Conservation (phyloP, 768 basidiomycete species). For the Leucosporidium yakuticum region DNA sequence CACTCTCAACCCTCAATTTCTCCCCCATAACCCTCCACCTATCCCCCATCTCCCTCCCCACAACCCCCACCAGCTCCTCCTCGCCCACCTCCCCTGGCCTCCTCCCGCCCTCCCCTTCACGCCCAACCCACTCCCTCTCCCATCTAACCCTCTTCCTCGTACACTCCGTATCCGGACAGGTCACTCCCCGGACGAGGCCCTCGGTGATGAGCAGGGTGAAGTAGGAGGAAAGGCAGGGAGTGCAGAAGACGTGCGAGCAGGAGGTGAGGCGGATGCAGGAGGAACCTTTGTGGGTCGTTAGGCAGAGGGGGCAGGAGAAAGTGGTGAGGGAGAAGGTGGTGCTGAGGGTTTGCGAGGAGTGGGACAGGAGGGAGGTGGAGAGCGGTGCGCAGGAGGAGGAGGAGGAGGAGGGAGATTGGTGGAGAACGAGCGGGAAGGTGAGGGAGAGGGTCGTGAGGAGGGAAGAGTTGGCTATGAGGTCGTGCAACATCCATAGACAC, state of each 20-base stretch:
- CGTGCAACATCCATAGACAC: slow-evolving; percentile 18
- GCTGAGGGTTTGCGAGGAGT: neutral
- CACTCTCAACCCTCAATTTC: slow-evolving; percentile 36
- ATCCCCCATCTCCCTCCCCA: slow-evolving; percentile 25
- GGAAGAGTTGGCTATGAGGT: slow-evolving; percentile 10
- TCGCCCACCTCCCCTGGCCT: slow-evolving; percentile 7
- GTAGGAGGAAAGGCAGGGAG: slow-evolving; percentile 31
- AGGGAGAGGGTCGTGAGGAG: slow-evolving; percentile 7
- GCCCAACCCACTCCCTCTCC: slow-evolving; percentile 26
- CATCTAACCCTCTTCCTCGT: slow-evolving; percentile 28
- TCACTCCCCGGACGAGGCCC: slow-evolving; percentile 33
- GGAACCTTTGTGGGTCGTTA: slow-evolving; percentile 10
- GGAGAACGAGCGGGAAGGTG: slow-evolving; percentile 8
- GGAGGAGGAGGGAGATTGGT: neutral
- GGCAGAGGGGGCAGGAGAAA: slow-evolving; percentile 14
- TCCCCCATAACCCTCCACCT: slow-evolving; percentile 35
- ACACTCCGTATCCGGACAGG: slow-evolving; percentile 30
- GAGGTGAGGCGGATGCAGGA: slow-evolving; percentile 8
- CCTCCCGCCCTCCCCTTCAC: slow-evolving; percentile 25
- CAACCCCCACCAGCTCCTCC: slow-evolving; percentile 31
- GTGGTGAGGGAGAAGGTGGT: neutral
- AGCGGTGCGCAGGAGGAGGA: neutral
- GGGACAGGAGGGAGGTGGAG: neutral
- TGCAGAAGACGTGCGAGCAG: slow-evolving; percentile 32
- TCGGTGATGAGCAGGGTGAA: slow-evolving; percentile 37